Base-by-base conservation (phyloP, 129 eudicot genomes). In the Rutidosis leptorrhynchoides region DNA sequence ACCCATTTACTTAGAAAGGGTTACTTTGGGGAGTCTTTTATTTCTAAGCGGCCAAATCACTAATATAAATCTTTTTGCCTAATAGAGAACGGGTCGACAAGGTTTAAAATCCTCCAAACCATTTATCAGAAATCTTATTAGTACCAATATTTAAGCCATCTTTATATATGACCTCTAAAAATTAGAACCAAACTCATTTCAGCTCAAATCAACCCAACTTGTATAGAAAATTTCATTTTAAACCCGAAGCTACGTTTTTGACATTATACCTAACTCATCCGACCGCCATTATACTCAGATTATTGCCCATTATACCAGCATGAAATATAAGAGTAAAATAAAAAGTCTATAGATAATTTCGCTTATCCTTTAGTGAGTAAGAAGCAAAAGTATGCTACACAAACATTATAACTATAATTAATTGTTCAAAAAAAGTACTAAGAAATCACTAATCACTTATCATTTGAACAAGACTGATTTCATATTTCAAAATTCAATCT, bases 311-410 rank as follows among this genome's bases (percentile, higher is more conserved):
- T 15, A 12, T 11, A 54, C 27, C 4, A 54, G 29, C 29, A 54
- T 20, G 17, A 54, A 53, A 54, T n/a, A 54, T 54, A 54, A 54
- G 58, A 24, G 7, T n/a, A 12, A 2, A 40, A 40, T 40, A 40
- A 40, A 12, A 11, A 16, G 46, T 1, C n/a, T 40, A 12, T 40
- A 40, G 5, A 1, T 40, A 22, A 23, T 6, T 22, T 54, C 22
- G 59, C 59, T 22, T 54, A 7, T 54, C 29, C 59, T 22, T 54
- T 54, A 54, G 4, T 22, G 59, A 28, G 33, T 16, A 29, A 24
- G 27, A 57, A 58, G 20, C 63, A 58, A 28, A 58, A 27, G 63
- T 26, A 26, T 57, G 62, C 16, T 12, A 53, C 59, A 53, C 11
- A 11, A 7, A 57, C 62, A 57, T 57, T 3, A 9, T 15, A 5